Percentiles rank a stretch among this genome's conserved stretches.
These are phyloP conservation scores for Buddleja alternifolia DNA, from an alignment of 257 asterid species.

Conservation along the genomic window DNA sequence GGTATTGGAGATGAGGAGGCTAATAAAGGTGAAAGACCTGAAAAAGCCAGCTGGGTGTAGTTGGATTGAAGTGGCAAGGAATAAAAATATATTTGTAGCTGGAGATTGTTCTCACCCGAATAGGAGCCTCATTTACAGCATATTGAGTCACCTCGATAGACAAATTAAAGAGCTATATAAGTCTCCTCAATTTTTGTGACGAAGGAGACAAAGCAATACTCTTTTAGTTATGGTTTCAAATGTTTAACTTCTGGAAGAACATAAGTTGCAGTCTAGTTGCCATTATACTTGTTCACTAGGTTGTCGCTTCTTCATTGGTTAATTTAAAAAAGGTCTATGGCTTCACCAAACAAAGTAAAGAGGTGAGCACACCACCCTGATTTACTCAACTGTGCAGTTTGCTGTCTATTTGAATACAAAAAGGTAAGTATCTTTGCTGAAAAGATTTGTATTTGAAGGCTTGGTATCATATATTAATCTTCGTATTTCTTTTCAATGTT, in stretches of 20 bases:
- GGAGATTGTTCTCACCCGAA: constrained; percentile 76
- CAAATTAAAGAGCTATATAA: constrained; percentile 61
- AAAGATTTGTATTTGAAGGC: background rate
- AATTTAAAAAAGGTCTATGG: background rate
- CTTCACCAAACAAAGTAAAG: background rate
- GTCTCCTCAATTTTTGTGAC: constrained; percentile 28
- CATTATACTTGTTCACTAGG: background rate
- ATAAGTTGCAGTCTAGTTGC: background rate
- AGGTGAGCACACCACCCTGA: background rate
- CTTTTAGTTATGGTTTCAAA: background rate
- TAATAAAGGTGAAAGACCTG: constrained; percentile 66
- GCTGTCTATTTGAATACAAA: background rate
- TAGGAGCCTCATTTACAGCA: constrained; percentile 47
- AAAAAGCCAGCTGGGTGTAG: constrained; percentile 95
- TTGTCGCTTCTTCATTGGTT: background rate
- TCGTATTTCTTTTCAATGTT: background rate
- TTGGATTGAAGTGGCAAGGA: constrained; percentile 77
- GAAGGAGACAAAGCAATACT: background rate
- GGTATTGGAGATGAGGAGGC: constrained; percentile 70
- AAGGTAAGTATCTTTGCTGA: constrained; percentile 1
- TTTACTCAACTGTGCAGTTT: background rate
- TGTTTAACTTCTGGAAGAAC: constrained; percentile 9
- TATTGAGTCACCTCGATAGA: constrained; percentile 53
- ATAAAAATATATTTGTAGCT: constrained; percentile 60
- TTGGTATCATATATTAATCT: constrained; percentile 3